Evolutionary conservation across 352 stramenopile species (phyloP).

Genomic region (Globisporangium sylvaticum): DNA sequence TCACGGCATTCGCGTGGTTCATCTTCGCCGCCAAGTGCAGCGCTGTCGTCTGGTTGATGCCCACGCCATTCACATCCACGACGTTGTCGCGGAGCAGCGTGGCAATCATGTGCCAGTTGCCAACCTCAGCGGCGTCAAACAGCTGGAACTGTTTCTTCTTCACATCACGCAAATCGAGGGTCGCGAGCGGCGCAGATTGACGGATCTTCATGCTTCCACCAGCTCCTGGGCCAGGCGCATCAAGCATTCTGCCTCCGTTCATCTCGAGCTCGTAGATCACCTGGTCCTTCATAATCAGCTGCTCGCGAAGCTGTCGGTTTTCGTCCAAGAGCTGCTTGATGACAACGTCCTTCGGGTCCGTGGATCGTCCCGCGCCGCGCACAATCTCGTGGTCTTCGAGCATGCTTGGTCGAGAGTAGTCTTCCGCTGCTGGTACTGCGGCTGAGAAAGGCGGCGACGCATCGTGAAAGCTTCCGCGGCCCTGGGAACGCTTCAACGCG

Average conservation of each 20-base stretch:
- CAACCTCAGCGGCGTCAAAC: conserved; percentile 80
- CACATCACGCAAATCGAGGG: conserved; percentile 77
- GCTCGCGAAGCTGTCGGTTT: conserved; percentile 71
- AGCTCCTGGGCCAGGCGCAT: conserved; percentile 17
- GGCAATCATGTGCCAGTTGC: conserved; percentile 79
- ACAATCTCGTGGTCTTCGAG: conserved; percentile 84
- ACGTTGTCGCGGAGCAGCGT: conserved; percentile 81
- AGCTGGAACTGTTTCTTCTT: conserved; percentile 90
- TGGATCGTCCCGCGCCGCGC: conserved; percentile 68
- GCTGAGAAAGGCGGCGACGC: conserved; percentile 25
- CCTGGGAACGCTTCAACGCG: conserved; percentile 47
- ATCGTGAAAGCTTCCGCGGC: conserved; percentile 67
- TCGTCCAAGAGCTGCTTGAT: conserved; percentile 87
- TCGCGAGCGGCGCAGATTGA: conserved; percentile 69
- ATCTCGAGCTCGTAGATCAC: conserved; percentile 83
- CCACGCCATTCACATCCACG: conserved; percentile 83
- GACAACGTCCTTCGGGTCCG: conserved; percentile 83
- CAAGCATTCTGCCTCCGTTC: conserved; percentile 42
- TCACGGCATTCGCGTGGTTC: conserved; percentile 72
- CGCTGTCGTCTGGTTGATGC: conserved; percentile 83
- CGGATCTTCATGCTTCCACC: conserved; percentile 28
- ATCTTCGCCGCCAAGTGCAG: conserved; percentile 73
- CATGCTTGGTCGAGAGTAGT: conserved; percentile 82
- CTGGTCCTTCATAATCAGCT: conserved; percentile 78
- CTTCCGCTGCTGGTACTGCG: conserved; percentile 33